Evolutionary conservation across 768 basidiomycete genomes (phyloP), one percentile per base, ranked within the genome.

Genomic region (Lentinula sp.): DNA sequence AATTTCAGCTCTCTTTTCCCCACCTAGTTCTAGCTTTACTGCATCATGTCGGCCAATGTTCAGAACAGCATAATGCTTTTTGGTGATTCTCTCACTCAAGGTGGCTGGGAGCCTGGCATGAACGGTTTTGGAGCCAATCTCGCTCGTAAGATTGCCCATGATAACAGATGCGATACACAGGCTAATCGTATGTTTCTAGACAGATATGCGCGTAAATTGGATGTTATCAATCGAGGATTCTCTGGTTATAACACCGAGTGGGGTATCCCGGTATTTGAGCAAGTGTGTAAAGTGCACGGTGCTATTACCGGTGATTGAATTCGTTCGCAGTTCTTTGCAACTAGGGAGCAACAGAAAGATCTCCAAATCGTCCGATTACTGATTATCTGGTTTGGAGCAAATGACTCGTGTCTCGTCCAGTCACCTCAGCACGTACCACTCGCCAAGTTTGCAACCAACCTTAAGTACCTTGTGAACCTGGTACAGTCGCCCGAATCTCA

Each of bases 341-440:
- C 78, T 62, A 77, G 73, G 64, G 66, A 76, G 5, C 79, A 80
- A 60, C 78, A 75, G 58, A 66, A 70, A 21, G 72, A 79, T 56
- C 75, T 77, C 40, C 86, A 89, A 7, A 83, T 78, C 49, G 78
- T 94, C 39, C 84, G 83, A 45, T 71, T 95, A n/a, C 76, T 95
- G 62, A 84, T 84, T 5, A 85, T 96, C 68, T 97, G 93, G 93
- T 91, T 91, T 62, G 94, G 94, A 52, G 87, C 87, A 15, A 98
- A 98, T 73, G 95, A 98, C 70, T 84, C 95, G 5, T 84, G 82
- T 65, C 76, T 91, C 54, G 71, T 74, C 32, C 82, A 81, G 0
- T 84, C 80, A 18, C 73, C 77, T 15, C 95, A 96, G 68, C 88
- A 93, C 68, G 89, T 95, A 48, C 88, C 93, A 3, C 73, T 91